Conservation (phyloP, 805 yeast species). For the Candida anglica region DNA sequence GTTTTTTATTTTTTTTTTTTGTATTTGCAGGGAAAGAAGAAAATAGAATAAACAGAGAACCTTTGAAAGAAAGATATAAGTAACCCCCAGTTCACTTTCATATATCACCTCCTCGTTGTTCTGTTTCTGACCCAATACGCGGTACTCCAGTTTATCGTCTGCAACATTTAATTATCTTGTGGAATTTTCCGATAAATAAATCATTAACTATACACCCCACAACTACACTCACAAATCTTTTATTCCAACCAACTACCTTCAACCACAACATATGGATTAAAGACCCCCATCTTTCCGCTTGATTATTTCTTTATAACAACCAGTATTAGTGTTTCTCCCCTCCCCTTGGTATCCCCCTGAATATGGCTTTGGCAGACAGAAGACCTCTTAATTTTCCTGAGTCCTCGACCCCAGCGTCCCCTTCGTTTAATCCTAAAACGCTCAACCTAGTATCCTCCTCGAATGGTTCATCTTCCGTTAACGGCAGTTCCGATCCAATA, state of each 20-base stretch:
- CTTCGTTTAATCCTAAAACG: conserved; percentile 32
- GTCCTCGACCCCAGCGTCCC: conserved; percentile 43
- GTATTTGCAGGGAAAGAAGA: conserved; percentile 4
- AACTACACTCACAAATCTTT: neutral
- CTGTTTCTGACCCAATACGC: conserved; percentile 1
- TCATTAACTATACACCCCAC: neutral
- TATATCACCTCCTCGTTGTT: too few relatives aligned
- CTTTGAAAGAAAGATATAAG: too few relatives aligned
- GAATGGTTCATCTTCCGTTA: too few relatives aligned
- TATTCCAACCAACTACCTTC: neutral
- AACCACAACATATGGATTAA: neutral
- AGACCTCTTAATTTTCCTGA: conserved; percentile 54
- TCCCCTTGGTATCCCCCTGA: too few relatives aligned
- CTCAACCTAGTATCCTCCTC: conserved; percentile 9
- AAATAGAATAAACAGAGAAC: conserved; percentile 3
- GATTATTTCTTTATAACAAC: too few relatives aligned
- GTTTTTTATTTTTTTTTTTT: conserved; percentile 2
- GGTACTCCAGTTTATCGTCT: neutral
- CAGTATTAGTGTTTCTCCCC: too few relatives aligned
- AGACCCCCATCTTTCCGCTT: neutral
- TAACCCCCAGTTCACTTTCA: too few relatives aligned
- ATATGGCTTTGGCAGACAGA: conserved; percentile 65
- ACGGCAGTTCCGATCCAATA: too few relatives aligned
- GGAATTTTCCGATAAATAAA: neutral
- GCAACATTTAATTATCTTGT: conserved; percentile 1